A percentile compares a stretch with the other conserved stretches of the same genome.
These are phyloP conservation scores for Cymodocea nodosa DNA, from an alignment of 116 monocot species.

Conservation along the genomic window DNA sequence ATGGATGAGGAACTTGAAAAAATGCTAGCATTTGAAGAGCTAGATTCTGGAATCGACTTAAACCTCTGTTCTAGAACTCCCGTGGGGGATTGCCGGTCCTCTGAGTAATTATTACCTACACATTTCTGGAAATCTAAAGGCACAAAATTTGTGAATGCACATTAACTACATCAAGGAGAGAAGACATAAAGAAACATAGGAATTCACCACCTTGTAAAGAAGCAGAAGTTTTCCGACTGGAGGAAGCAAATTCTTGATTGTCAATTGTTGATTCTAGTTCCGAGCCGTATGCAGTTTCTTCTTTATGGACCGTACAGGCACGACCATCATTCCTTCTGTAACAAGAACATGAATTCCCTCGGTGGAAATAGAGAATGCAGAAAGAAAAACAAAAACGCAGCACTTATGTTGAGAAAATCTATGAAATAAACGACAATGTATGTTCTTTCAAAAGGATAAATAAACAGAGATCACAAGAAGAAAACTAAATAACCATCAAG, in stretches of 20 bases:
- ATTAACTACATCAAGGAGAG: too few species aligned
- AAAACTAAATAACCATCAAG: too few species aligned
- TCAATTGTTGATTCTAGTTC: not conserved
- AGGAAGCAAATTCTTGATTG: not conserved
- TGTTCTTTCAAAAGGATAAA: too few species aligned
- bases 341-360: too few species aligned
- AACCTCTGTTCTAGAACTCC: conserved; percentile 8
- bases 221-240: not conserved
- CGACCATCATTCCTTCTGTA: too few species aligned
- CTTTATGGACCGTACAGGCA: too few species aligned
- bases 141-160: not conserved
- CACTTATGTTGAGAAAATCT: too few species aligned
- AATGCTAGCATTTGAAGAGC: conserved; percentile 14
- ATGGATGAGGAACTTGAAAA: conserved; percentile 14
- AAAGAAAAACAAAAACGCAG: too few species aligned
- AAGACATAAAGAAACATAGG: not conserved
- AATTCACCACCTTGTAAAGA: conserved; percentile 2
- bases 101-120: not conserved
- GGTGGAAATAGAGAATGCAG: too few species aligned
- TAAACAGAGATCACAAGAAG: too few species aligned
- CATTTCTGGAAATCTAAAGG: conserved; percentile 15
- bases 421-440: too few species aligned
- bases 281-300: too few species aligned
- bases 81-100: conserved; percentile 14
- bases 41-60: conserved; percentile 4